Evolutionary conservation across 129 eudicot species (phyloP), one percentile per base, ranked within the genome.

Genomic region (Ambrosia trifida): DNA sequence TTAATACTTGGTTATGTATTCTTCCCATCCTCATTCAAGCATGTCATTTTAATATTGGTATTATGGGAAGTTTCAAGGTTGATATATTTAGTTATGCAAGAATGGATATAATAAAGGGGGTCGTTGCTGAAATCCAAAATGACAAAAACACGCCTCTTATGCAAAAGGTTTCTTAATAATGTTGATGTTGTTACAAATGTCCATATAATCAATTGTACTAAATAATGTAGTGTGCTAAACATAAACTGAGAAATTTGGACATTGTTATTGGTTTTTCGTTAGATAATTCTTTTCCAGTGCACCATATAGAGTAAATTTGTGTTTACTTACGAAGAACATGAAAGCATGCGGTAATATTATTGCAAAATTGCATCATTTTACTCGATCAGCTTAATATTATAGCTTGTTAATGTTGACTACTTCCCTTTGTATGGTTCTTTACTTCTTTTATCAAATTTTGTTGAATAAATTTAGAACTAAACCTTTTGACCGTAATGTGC

Each of bases 61-160:
- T 45, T 64, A 54, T 63, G 35, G 70, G 59, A 68, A 73, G 78
- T 80, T 76, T 82, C 62, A 74, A 82, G 76, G 79, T 85, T 87
- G 73, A 53, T 69, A 78, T 76, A 85, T 57, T 49, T 83, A 78
- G 64, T 57, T 70, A 77, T 89, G 97, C 98, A 94, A 97, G 98
- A 64, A 94, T 94, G 98, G 98, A 94, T 89, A n/a, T n/a, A n/a
- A 85, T 94, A 74, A 94, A 94, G 85, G 97, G 98, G 61, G 97
- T 94, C 71, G 96, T 81, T 82, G 97, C 98, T 63, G 98, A 94
- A 84, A 89, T 94, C 74, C 98, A 77, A 69, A 94, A 84, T 87
- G 96, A 94, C 91, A 89, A 84, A 81, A 83, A 76, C 72, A 87
- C 98, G 64, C 86, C 98, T 82, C 95, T 94, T 79, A 97, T 89